Conservation (phyloP, 768 basidiomycete species). For the Trametes maxima region DNA sequence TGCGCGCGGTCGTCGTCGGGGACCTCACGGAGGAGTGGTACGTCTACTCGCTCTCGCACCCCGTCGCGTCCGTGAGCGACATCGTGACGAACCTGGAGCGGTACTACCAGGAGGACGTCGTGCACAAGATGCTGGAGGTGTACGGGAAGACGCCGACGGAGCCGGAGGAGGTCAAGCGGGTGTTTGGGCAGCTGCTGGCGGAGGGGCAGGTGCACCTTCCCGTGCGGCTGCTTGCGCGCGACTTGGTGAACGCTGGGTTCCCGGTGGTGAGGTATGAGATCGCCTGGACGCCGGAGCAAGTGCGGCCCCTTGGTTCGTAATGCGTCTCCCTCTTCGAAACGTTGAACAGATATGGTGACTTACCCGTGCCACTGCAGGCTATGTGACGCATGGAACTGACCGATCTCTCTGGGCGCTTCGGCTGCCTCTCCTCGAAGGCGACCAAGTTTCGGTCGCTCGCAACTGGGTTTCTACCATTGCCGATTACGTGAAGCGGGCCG, state of each 20-base stretch:
- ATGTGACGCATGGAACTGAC: constrained; percentile 74
- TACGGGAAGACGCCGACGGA: constrained; percentile 45
- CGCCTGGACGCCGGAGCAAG: constrained; percentile 66
- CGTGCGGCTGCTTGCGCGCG: constrained; percentile 60
- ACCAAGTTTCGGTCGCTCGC: constrained; percentile 52
- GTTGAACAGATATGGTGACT: not conserved
- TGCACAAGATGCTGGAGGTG: constrained; percentile 45
- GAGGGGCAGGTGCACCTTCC: constrained; percentile 71
- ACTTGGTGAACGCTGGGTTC: constrained; percentile 56
- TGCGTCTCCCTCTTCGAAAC: too few relatives aligned
- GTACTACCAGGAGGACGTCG: constrained; percentile 57
- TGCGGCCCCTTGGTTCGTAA: constrained; percentile 53
- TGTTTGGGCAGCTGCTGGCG: constrained; percentile 63
- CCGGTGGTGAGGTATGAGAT: constrained; percentile 72
- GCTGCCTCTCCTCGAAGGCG: constrained; percentile 45
- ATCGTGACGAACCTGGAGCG: constrained; percentile 58
- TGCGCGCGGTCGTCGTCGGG: constrained; percentile 64
- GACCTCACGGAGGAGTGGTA: constrained; percentile 79
- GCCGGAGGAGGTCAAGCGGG: constrained; percentile 44
- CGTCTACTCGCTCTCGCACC: constrained; percentile 72
- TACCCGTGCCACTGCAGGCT: constrained; percentile 44
- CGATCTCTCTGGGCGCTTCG: constrained; percentile 63
- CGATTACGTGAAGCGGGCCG: constrained; percentile 45
- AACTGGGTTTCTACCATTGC: constrained; percentile 58
- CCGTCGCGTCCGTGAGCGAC: constrained; percentile 51